A percentile compares a stretch with the other conserved stretches of the same genome.
phyloP scores from a whole-genome alignment of 441 rosid genomes.

The Euphorbia schlechtendalii region DNA sequence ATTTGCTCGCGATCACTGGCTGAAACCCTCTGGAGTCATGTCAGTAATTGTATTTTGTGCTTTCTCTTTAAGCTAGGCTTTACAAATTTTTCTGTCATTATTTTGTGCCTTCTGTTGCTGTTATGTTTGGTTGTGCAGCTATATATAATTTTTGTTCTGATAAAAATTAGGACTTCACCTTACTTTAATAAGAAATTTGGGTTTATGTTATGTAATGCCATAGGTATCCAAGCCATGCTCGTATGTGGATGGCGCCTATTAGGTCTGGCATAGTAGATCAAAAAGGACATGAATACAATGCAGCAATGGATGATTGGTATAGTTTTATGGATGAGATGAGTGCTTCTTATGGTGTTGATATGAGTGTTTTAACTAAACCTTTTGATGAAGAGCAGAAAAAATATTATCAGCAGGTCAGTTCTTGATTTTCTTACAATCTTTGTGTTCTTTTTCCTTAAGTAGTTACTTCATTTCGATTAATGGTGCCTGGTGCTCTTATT shows the following conservation, averaged over 20 bases:
- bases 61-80: background rate
- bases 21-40: constrained; percentile 90
- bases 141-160: background rate
- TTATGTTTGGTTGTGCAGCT: background rate
- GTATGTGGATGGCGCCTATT: constrained; percentile 93
- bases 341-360: constrained; percentile 72
- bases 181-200: background rate
- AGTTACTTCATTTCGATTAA: background rate
- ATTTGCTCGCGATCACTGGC: constrained; percentile 95
- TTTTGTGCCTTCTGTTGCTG: background rate
- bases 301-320: constrained; percentile 84
- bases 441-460: background rate
- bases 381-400: constrained; percentile 78
- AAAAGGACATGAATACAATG: constrained; percentile 59
- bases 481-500: background rate
- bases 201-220: constrained; percentile 6
- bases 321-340: constrained; percentile 59
- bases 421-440: constrained; percentile 7
- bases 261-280: constrained; percentile 64
- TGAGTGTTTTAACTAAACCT: constrained; percentile 62
- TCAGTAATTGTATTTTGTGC: constrained; percentile 31
- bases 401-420: constrained; percentile 72
- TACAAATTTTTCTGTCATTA: background rate
- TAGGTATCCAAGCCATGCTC: constrained; percentile 99
- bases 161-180: too few species aligned